phyloP scores from a whole-genome alignment of 2,329 filamentous ascomycete genomes.

The Sclerotinia minor region DNA sequence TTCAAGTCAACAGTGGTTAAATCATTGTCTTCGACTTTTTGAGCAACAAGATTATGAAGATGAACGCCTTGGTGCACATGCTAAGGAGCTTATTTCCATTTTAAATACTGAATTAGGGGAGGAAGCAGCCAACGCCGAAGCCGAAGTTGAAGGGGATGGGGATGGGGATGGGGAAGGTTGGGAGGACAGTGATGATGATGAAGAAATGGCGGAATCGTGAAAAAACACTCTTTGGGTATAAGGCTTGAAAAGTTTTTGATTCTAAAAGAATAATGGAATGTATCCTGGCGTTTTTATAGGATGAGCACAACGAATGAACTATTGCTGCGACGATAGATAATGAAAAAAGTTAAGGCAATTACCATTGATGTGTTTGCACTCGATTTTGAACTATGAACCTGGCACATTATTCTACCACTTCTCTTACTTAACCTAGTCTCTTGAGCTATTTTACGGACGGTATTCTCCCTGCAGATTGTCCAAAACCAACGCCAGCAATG shows the following conservation, averaged over 20 bases:
- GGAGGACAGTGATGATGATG: slow-evolving; percentile 50
- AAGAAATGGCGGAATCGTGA: slow-evolving; percentile 56
- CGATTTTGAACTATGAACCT: not conserved
- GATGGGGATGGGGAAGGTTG: slow-evolving; percentile 51
- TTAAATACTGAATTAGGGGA: slow-evolving; percentile 67
- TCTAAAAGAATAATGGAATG: slow-evolving; percentile 5
- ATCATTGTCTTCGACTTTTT: slow-evolving; percentile 79
- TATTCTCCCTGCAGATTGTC: slow-evolving; percentile 2
- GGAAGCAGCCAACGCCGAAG: slow-evolving; percentile 57
- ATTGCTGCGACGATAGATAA: slow-evolving; percentile 19
- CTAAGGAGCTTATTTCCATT: slow-evolving; percentile 65
- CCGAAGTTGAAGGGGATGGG: slow-evolving; percentile 54
- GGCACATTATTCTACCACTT: not conserved
- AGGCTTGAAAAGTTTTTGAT: not conserved
- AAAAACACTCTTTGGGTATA: not conserved
- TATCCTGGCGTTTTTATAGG: slow-evolving; percentile 28
- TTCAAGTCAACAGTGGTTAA: slow-evolving; percentile 79
- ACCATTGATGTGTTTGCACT: not conserved
- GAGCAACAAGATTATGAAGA: slow-evolving; percentile 80
- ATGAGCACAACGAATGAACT: not conserved
- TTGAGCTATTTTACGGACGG: slow-evolving; percentile 1
- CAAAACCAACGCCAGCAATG: slow-evolving; percentile 37
- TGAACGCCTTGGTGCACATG: slow-evolving; percentile 72
- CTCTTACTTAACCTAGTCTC: not conserved
- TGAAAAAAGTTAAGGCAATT: not conserved